Conservation (phyloP, 148 eudicot species). For the Limonium bicolor region DNA sequence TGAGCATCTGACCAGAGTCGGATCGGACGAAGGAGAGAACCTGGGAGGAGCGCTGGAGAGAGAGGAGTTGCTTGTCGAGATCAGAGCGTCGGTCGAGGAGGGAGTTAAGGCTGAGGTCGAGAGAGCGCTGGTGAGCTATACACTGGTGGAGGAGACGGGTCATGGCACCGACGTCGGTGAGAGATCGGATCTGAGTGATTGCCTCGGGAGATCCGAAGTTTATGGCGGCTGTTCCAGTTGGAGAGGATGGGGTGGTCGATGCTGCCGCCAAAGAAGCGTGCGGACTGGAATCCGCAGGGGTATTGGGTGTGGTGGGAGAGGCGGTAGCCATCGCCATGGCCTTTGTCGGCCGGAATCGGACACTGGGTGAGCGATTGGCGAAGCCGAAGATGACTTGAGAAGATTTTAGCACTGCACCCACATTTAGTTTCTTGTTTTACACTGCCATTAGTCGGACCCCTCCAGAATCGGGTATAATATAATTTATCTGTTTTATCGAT, state of each 20-base stretch:
- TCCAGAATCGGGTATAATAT: too few relatives aligned
- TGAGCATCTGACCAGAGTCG: slow-evolving; percentile 52
- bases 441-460: too few relatives aligned
- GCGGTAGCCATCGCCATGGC: slow-evolving; percentile 10
- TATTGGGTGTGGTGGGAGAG: background rate
- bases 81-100: slow-evolving; percentile 49
- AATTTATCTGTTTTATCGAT: too few relatives aligned
- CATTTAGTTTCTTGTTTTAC: too few relatives aligned
- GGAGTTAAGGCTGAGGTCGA: slow-evolving; percentile 45
- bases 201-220: slow-evolving; percentile 45
- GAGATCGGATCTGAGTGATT: slow-evolving; percentile 33
- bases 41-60: slow-evolving; percentile 43
- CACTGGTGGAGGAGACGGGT: slow-evolving; percentile 86
- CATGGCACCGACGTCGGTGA: slow-evolving; percentile 72
- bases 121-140: slow-evolving; percentile 75
- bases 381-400: too few relatives aligned
- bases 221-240: slow-evolving; percentile 11
- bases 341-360: too few relatives aligned
- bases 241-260: slow-evolving; percentile 6
- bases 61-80: slow-evolving; percentile 49
- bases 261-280: background rate
- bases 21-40: slow-evolving; percentile 42
- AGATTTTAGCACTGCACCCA: too few relatives aligned
- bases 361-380: too few relatives aligned
- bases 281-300: slow-evolving; percentile 4